Evolutionary conservation across 192 early-diverging fungal genomes (phyloP), one percentile per base, ranked within the genome.

Genomic region (Coemansia sp.): DNA sequence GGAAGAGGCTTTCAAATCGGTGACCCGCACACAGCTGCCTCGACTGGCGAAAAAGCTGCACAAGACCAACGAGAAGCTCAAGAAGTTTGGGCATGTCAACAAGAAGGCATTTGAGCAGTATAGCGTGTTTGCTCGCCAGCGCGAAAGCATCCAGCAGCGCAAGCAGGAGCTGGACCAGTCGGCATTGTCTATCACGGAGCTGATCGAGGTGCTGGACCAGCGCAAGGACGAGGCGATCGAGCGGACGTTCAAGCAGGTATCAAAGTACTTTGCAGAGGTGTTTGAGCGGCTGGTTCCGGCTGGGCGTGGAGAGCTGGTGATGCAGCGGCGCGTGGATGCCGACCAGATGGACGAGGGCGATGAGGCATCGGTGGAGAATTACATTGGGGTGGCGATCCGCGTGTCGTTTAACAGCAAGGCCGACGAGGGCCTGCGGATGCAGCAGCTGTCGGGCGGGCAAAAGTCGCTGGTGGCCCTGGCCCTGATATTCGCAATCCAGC

Each of bases 31-130:
- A 81, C 80, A 78, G 53, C 46, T 76, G 31, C 71, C 67, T 5
- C 58, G 58, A 51, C 61, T 88, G 49, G 62, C 86, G 38, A 85
- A 80, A 59, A 73, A 80, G 52, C 76, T 90, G 48, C 85, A 95
- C 64, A 82, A 81, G 50, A 83, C 87, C 18, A 94, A 93, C 67
- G 93, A 94, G 58, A 81, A 75, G 26, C 77, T 99, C 23, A 90
- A 93, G 52, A 87, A 89, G 74, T 97, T 88, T 61, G 84, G 85
- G 12, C 94, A 96, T 57, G 92, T 99, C 54, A 99, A 99, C 83
- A 99, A 96, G 66, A 95, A 96, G 72, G 96, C 96, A 0, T 93
- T 94, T 76, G 96, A 99, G 80, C 96, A 99, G 78, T 97, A 91
- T 62, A 84, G 72, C 60, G 92, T 90, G 60, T 99, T 97, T 67